Percentiles rank a stretch among this genome's conserved stretches.
Evolutionary conservation across 805 yeast genomes (phyloP).

Genomic region (Metschnikowia peoriensis): DNA sequence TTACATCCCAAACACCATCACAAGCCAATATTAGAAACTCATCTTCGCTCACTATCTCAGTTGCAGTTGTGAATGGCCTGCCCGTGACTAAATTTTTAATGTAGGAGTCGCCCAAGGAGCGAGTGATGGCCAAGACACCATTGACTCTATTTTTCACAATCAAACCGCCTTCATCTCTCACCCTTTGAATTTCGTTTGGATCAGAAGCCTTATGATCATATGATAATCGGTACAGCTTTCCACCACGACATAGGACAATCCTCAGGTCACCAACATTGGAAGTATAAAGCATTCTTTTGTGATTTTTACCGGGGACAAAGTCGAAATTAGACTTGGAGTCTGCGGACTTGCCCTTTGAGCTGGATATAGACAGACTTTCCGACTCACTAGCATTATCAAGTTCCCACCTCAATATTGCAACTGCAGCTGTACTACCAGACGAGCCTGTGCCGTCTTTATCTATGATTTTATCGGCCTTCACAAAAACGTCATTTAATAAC

Average conservation of each 20-base stretch:
- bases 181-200: slow-evolving; percentile 68
- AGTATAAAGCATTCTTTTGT: slow-evolving; percentile 78
- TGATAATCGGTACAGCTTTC: slow-evolving; percentile 72
- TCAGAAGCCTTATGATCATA: slow-evolving; percentile 96
- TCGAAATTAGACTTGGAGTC: slow-evolving; percentile 33
- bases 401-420: slow-evolving; percentile 89
- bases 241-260: slow-evolving; percentile 72
- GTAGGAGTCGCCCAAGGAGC: slow-evolving; percentile 91
- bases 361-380: slow-evolving; percentile 8
- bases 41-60: slow-evolving; percentile 65
- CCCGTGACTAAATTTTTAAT: slow-evolving; percentile 89
- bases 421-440: slow-evolving; percentile 95
- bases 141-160: slow-evolving; percentile 89
- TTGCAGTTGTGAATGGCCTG: slow-evolving; percentile 87
- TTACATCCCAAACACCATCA: slow-evolving; percentile 97
- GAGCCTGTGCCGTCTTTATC: slow-evolving; percentile 60
- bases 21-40: slow-evolving; percentile 88
- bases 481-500: slow-evolving; percentile 65
- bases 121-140: slow-evolving; percentile 91
- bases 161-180: slow-evolving; percentile 78
- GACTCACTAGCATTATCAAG: slow-evolving; percentile 16
- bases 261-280: slow-evolving; percentile 96
- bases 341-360: slow-evolving; percentile 8
- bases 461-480: slow-evolving; percentile 71
- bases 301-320: slow-evolving; percentile 46